These are phyloP conservation scores for Fusarium pseudocircinatum DNA, from an alignment of 2,329 filamentous ascomycete genomes.

Conservation along the genomic window DNA sequence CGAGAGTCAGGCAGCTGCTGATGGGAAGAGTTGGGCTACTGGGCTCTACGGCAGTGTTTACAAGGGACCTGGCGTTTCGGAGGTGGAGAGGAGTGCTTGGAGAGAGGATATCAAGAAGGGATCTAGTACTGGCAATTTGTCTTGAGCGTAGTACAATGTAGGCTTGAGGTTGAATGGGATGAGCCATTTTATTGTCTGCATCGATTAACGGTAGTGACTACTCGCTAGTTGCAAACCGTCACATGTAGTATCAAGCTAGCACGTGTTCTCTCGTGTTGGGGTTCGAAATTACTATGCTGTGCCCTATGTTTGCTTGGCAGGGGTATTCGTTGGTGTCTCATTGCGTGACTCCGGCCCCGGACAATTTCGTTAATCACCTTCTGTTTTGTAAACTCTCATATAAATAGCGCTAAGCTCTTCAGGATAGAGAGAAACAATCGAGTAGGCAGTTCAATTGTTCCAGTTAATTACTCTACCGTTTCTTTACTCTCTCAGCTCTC, in stretches of 20 bases:
- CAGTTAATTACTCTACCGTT: accelerated
- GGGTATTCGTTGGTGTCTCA: background rate
- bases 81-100: constrained; percentile 63
- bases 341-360: background rate
- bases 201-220: background rate
- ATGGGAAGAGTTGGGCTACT: constrained; percentile 64
- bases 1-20: constrained; percentile 50
- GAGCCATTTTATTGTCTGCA: background rate
- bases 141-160: background rate
- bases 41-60: constrained; percentile 69
- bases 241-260: background rate
- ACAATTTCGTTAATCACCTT: background rate
- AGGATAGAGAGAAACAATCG: background rate
- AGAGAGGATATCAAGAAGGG: constrained; percentile 51
- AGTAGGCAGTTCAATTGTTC: accelerated
- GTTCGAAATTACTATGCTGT: background rate
- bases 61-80: constrained; percentile 64
- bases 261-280: background rate
- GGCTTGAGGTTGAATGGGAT: background rate
- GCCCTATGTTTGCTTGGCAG: background rate
- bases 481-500: background rate
- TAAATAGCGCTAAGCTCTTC: accelerated
- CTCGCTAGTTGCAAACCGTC: background rate
- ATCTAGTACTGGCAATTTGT: constrained; percentile 48
- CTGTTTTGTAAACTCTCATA: background rate